Evolutionary conservation across 2,329 filamentous ascomycete species (phyloP).

Genomic region (Coniochaeta ligniaria): DNA sequence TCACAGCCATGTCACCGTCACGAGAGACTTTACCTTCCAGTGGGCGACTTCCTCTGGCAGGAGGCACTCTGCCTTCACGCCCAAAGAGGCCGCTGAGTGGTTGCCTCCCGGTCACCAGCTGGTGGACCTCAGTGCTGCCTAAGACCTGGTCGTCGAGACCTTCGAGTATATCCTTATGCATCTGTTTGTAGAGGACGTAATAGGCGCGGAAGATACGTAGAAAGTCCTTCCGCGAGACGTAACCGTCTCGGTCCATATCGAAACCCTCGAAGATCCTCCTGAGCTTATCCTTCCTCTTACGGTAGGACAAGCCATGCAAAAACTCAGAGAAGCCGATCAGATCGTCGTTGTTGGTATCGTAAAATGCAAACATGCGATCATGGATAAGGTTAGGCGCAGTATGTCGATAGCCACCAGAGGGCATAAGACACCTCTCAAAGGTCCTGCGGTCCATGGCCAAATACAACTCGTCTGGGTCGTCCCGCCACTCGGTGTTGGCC

Average conservation of each 20-base stretch:
- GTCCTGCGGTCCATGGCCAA: conserved; percentile 88
- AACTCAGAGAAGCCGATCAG: conserved; percentile 93
- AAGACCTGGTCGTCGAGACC: conserved; percentile 72
- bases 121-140: conserved; percentile 66
- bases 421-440: conserved; percentile 85
- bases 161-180: conserved; percentile 77
- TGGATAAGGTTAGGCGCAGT: conserved; percentile 83
- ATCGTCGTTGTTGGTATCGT: conserved; percentile 83
- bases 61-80: conserved; percentile 61
- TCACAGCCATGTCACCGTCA: conserved; percentile 58
- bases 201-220: conserved; percentile 87
- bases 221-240: conserved; percentile 78
- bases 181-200: conserved; percentile 83
- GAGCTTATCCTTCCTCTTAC: conserved; percentile 62
- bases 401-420: conserved; percentile 71
- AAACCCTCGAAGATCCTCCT: conserved; percentile 78
- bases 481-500: conserved; percentile 75
- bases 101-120: conserved; percentile 67
- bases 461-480: conserved; percentile 69
- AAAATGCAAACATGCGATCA: conserved; percentile 94
- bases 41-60: conserved; percentile 50
- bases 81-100: conserved; percentile 70
- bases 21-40: conserved; percentile 60
- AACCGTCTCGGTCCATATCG: conserved; percentile 84
- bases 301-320: conserved; percentile 68